These are phyloP conservation scores for Melastoma candidum DNA, from an alignment of 441 rosid genomes.

Conservation along the genomic window DNA sequence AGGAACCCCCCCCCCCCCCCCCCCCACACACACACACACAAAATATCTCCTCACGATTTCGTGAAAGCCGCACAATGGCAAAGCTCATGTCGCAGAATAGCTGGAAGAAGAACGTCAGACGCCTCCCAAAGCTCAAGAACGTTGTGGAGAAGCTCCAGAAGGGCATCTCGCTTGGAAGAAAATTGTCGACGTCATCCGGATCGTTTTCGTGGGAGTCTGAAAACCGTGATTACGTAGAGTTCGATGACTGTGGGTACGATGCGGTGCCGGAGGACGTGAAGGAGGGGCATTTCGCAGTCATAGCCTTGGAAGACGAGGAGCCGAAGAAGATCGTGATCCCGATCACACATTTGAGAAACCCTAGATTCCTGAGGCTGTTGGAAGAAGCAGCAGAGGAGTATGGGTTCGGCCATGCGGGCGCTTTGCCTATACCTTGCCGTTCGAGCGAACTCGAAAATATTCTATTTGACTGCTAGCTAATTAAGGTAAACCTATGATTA, in stretches of 20 bases:
- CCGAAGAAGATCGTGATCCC: constrained; percentile 51
- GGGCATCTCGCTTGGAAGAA: constrained; percentile 25
- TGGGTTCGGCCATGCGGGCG: constrained; percentile 51
- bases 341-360: constrained; percentile 39
- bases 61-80: too few relatives aligned
- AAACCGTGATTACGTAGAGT: too few relatives aligned
- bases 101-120: too few relatives aligned
- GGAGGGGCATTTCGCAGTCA: constrained; percentile 63
- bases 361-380: constrained; percentile 39
- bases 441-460: constrained; percentile 46
- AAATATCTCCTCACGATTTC: too few relatives aligned
- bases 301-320: constrained; percentile 37
- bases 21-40: too few relatives aligned
- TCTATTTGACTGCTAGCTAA: constrained; percentile 20
- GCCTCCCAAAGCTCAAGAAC: constrained; percentile 27
- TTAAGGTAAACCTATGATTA: too few relatives aligned
- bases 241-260: constrained; percentile 13
- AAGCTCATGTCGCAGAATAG: too few relatives aligned
- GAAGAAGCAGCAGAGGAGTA: constrained; percentile 65
- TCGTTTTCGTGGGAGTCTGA: too few relatives aligned
- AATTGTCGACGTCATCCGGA: constrained; percentile 10
- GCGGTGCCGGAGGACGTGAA: constrained; percentile 54
- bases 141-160: constrained; percentile 40
- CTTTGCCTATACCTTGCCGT: constrained; percentile 49
- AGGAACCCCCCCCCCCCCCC: too few relatives aligned